phyloP scores from a whole-genome alignment of 2,329 filamentous ascomycete species.

The Tolypocladium cylindrosporum region DNA sequence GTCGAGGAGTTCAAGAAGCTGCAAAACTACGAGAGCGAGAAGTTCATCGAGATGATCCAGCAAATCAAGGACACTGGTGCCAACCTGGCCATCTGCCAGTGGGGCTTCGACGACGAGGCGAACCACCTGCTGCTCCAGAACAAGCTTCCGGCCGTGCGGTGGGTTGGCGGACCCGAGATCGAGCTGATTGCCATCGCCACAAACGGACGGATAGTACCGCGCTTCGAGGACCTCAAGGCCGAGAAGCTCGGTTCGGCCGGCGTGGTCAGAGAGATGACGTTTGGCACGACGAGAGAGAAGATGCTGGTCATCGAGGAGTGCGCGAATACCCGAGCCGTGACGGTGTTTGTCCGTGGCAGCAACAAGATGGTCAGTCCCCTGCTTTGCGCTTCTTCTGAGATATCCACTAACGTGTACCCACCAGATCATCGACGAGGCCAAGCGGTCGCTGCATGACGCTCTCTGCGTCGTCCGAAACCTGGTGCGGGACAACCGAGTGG shows the following conservation, averaged over 20 bases:
- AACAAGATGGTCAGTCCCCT: slow-evolving; percentile 83
- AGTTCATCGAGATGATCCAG: slow-evolving; percentile 97
- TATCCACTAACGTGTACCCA: background rate
- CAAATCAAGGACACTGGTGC: slow-evolving; percentile 96
- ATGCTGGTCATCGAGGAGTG: slow-evolving; percentile 99
- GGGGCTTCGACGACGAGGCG: slow-evolving; percentile 98
- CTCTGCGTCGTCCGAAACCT: slow-evolving; percentile 96
- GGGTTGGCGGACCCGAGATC: slow-evolving; percentile 97
- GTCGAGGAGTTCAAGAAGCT: slow-evolving; percentile 98
- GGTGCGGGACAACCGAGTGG: slow-evolving; percentile 90
- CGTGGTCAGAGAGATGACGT: slow-evolving; percentile 86
- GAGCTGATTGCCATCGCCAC: slow-evolving; percentile 98
- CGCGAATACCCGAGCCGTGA: slow-evolving; percentile 93
- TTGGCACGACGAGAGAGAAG: slow-evolving; percentile 96
- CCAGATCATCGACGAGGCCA: slow-evolving; percentile 97
- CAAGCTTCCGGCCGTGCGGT: slow-evolving; percentile 87
- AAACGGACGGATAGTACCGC: slow-evolving; percentile 92
- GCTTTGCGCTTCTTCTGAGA: background rate
- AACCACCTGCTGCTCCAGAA: slow-evolving; percentile 97
- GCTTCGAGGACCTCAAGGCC: slow-evolving; percentile 86
- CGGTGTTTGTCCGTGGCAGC: slow-evolving; percentile 89
- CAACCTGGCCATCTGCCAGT: slow-evolving; percentile 97
- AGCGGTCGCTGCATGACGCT: slow-evolving; percentile 93
- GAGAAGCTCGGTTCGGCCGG: slow-evolving; percentile 89
- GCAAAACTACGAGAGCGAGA: slow-evolving; percentile 89